phyloP scores from a whole-genome alignment of 345 rosid species.

The Murraya koenigii region DNA sequence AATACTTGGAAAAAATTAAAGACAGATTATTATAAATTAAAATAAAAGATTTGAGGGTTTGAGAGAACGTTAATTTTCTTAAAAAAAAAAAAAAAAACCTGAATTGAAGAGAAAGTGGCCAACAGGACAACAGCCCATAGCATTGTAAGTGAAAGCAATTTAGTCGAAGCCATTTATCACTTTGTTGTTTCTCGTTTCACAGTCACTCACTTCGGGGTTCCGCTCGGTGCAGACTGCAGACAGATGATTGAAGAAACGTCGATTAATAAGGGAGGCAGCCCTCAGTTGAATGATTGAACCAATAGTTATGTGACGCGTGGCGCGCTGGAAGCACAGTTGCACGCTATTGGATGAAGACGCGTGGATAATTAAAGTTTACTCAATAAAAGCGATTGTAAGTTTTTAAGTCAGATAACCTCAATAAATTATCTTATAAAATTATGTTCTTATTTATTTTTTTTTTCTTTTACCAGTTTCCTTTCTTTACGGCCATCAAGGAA shows the following conservation, averaged over 20 bases:
- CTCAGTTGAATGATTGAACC: not conserved
- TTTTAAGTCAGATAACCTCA: too few species aligned
- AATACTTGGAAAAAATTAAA: not conserved
- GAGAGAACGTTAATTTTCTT: too few species aligned
- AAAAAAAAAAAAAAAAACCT: constrained; percentile 25
- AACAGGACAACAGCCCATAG: constrained; percentile 39
- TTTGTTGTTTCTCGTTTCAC: not conserved
- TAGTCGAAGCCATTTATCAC: constrained; percentile 38
- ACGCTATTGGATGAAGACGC: not conserved
- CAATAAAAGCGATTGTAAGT: too few species aligned
- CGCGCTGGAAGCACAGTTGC: too few species aligned
- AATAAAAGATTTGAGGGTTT: too few species aligned
- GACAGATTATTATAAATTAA: too few species aligned
- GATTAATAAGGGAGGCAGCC: not conserved
- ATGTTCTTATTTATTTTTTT: too few species aligned
- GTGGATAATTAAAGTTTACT: not conserved
- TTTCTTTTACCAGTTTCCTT: too few species aligned
- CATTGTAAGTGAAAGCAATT: constrained; percentile 26
- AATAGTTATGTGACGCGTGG: constrained; percentile 15
- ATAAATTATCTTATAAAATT: too few species aligned
- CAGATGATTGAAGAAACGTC: not conserved
- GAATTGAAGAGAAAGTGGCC: constrained; percentile 41
- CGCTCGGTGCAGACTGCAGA: not conserved
- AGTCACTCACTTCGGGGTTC: not conserved
- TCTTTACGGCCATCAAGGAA: not conserved